These are phyloP conservation scores for Onygenales sp. DNA, from an alignment of 2,329 filamentous ascomycete genomes.

Conservation along the genomic window DNA sequence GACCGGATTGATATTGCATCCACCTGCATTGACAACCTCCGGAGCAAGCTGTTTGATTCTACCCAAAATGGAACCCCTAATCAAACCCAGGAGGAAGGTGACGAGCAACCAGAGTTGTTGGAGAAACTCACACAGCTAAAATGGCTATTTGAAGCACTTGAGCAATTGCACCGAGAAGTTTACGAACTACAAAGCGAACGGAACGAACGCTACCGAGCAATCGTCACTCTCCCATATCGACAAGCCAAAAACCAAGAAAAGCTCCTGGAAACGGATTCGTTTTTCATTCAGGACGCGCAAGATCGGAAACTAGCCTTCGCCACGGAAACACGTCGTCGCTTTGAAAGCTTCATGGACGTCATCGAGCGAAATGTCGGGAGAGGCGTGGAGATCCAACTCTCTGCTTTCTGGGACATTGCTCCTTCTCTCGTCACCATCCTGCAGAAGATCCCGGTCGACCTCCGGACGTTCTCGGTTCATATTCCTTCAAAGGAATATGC, in stretches of 20 bases:
- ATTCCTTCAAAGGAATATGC: slow-evolving; percentile 71
- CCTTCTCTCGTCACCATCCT: slow-evolving; percentile 69
- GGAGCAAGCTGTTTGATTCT: slow-evolving; percentile 62
- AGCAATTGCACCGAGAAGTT: slow-evolving; percentile 72
- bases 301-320: slow-evolving; percentile 64
- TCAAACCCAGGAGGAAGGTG: slow-evolving; percentile 85
- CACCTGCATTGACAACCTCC: slow-evolving; percentile 66
- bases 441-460: slow-evolving; percentile 60
- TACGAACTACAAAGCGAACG: slow-evolving; percentile 78
- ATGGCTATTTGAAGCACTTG: slow-evolving; percentile 94
- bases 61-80: slow-evolving; percentile 62
- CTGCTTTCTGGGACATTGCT: slow-evolving; percentile 96
- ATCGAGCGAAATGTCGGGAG: slow-evolving; percentile 77
- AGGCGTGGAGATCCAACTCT: slow-evolving; percentile 84
- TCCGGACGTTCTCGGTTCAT: slow-evolving; percentile 56
- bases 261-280: slow-evolving; percentile 64
- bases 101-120: slow-evolving; percentile 85
- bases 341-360: slow-evolving; percentile 65
- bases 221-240: slow-evolving; percentile 74
- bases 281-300: slow-evolving; percentile 70
- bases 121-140: slow-evolving; percentile 93
- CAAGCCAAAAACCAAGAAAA: slow-evolving; percentile 67
- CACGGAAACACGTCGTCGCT: slow-evolving; percentile 61
- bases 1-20: slow-evolving; percentile 65
- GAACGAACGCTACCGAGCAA: slow-evolving; percentile 74